A percentile compares a stretch with the other conserved stretches of the same genome.
These are phyloP conservation scores for Thermochaetoides dissita DNA, from an alignment of 2,329 filamentous ascomycete genomes.

Conservation along the genomic window DNA sequence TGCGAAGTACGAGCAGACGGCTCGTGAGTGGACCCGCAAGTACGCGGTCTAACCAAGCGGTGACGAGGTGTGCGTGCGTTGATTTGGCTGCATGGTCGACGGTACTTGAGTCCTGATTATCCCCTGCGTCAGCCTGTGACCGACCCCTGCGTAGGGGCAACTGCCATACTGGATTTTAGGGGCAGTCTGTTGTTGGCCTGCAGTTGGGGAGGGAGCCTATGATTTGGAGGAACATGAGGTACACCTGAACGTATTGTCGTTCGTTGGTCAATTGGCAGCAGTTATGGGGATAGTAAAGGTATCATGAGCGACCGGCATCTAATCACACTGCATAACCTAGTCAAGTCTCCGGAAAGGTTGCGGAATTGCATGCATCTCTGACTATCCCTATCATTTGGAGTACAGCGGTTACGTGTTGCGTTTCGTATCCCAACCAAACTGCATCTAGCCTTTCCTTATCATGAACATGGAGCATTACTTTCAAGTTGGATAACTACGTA, in stretches of 20 bases:
- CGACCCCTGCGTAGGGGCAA: not conserved
- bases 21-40: conserved; percentile 97
- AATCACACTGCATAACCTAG: conserved; percentile 10
- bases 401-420: conserved; percentile 1
- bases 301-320: not conserved
- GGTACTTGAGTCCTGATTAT: conserved; percentile 2
- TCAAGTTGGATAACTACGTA: no score
- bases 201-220: no score
- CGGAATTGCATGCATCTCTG: conserved; percentile 10
- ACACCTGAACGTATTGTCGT: no score
- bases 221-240: no score
- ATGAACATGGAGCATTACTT: not conserved
- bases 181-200: no score
- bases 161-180: not conserved
- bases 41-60: conserved; percentile 63
- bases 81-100: conserved; percentile 2
- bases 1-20: conserved; percentile 87
- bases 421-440: not conserved
- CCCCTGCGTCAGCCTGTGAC: not conserved
- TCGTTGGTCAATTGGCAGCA: conserved; percentile 1
- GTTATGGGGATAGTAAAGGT: not conserved
- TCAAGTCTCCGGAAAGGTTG: conserved; percentile 7
- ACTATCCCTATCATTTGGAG: conserved; percentile 1
- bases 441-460: not conserved
- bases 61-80: not conserved